A percentile compares a stretch with the other conserved stretches of the same genome.
These are phyloP conservation scores for Blastomyces emzantsi DNA, from an alignment of 2,329 filamentous ascomycete species.

Conservation along the genomic window DNA sequence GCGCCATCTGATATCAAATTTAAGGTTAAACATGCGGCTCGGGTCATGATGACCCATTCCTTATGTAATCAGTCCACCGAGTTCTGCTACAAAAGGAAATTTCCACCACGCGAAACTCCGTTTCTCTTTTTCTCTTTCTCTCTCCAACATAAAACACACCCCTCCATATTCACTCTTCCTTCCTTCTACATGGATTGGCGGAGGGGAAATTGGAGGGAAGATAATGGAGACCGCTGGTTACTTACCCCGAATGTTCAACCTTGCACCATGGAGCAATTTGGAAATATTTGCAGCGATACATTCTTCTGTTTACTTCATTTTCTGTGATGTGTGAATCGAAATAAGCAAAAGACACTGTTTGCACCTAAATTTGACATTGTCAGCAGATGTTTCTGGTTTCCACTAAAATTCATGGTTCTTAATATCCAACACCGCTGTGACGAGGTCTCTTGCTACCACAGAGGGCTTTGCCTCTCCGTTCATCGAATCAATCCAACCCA, in stretches of 20 bases:
- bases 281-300: conserved; percentile 41
- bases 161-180: conserved; percentile 43
- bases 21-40: neutral
- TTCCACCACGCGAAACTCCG: conserved; percentile 18
- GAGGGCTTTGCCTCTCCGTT: conserved; percentile 45
- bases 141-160: conserved; percentile 33
- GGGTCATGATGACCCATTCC: neutral
- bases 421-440: conserved; percentile 44
- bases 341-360: neutral
- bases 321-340: neutral
- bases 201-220: conserved; percentile 43
- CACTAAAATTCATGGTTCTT: conserved; percentile 16
- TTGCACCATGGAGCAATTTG: conserved; percentile 36
- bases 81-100: conserved; percentile 21
- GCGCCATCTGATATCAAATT: neutral
- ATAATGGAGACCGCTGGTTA: conserved; percentile 27
- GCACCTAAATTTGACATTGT: neutral
- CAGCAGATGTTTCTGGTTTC: neutral
- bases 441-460: conserved; percentile 47
- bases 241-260: conserved; percentile 39
- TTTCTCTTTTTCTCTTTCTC: conserved; percentile 24
- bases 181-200: conserved; percentile 31
- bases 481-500: conserved; percentile 57
- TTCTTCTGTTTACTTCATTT: conserved; percentile 8
- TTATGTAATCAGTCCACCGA: conserved; percentile 1